Evolutionary conservation across 768 basidiomycete species (phyloP).

Genomic region (Russula compacta): DNA sequence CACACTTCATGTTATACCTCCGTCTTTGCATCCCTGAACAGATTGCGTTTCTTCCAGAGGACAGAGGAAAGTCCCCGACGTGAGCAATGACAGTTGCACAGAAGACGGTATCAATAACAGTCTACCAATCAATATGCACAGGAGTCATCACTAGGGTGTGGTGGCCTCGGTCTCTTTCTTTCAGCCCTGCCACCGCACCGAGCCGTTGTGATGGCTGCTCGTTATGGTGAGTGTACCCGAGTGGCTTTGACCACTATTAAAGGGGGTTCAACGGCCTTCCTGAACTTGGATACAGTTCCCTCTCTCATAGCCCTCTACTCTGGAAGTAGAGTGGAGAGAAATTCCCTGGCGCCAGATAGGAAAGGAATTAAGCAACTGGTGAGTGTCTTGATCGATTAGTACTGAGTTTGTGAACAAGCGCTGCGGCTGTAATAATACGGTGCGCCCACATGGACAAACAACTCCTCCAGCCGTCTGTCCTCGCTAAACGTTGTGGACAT

Average conservation of each 20-base stretch:
- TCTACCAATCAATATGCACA: neutral
- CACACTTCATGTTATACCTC: neutral
- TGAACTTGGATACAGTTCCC: neutral
- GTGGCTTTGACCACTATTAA: neutral
- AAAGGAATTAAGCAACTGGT: neutral
- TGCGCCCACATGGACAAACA: slow-evolving; percentile 42
- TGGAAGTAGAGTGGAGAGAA: neutral
- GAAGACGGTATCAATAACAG: neutral
- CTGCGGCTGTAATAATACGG: slow-evolving; percentile 21
- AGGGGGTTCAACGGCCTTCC: neutral
- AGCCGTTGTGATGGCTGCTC: neutral
- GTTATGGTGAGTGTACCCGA: neutral
- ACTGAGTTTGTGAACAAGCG: slow-evolving; percentile 2
- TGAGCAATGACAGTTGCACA: neutral
- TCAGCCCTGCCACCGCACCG: neutral
- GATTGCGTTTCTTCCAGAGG: neutral
- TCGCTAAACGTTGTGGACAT: slow-evolving; percentile 8
- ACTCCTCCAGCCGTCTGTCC: slow-evolving; percentile 27
- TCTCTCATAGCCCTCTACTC: neutral
- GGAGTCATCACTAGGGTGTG: neutral
- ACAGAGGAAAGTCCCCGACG: neutral
- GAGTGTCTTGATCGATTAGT: slow-evolving; percentile 10
- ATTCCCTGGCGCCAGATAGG: neutral
- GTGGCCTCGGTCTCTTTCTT: neutral
- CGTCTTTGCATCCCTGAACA: neutral